Percentiles rank a stretch among this genome's conserved stretches.
Evolutionary conservation across 495 filamentous ascomycete genomes (phyloP).

Genomic region (Pseudoneurospora amorphoporcata): DNA sequence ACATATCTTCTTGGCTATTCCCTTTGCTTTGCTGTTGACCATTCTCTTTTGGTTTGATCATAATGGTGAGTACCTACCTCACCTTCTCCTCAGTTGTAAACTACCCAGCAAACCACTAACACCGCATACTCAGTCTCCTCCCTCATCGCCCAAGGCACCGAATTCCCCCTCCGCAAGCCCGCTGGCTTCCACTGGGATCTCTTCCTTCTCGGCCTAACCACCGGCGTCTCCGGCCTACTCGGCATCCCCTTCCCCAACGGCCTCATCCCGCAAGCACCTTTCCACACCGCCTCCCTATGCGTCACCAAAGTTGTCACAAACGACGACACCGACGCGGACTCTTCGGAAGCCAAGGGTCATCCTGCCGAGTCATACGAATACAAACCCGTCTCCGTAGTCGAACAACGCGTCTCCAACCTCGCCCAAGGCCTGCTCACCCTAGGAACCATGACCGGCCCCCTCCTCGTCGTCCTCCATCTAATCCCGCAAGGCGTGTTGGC

Average conservation of each 20-base stretch:
- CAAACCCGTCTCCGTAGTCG: slow-evolving; percentile 65
- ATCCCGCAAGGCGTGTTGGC: slow-evolving; percentile 84
- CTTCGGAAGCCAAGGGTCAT: slow-evolving; percentile 48
- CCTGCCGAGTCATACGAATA: slow-evolving; percentile 28
- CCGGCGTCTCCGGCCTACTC: slow-evolving; percentile 70
- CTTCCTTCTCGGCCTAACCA: slow-evolving; percentile 84
- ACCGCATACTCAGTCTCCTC: slow-evolving; percentile 50
- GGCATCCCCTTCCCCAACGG: slow-evolving; percentile 90
- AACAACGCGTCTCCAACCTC: slow-evolving; percentile 83
- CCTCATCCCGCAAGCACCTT: slow-evolving; percentile 85
- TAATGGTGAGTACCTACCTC: slow-evolving; percentile 45
- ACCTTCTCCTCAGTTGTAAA: neutral
- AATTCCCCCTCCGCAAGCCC: slow-evolving; percentile 85
- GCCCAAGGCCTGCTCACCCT: slow-evolving; percentile 74
- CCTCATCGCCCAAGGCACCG: slow-evolving; percentile 83
- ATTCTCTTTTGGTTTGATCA: slow-evolving; percentile 93
- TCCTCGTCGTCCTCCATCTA: slow-evolving; percentile 71
- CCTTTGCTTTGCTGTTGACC: slow-evolving; percentile 77
- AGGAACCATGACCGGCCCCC: slow-evolving; percentile 78
- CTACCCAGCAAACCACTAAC: neutral
- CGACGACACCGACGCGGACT: slow-evolving; percentile 39
- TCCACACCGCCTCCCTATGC: slow-evolving; percentile 79
- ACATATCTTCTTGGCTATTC: slow-evolving; percentile 78
- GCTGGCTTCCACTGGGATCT: slow-evolving; percentile 96
- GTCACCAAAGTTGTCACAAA: slow-evolving; percentile 51